phyloP scores from a whole-genome alignment of 805 yeast species.

The Teunomyces aglyptinius region DNA sequence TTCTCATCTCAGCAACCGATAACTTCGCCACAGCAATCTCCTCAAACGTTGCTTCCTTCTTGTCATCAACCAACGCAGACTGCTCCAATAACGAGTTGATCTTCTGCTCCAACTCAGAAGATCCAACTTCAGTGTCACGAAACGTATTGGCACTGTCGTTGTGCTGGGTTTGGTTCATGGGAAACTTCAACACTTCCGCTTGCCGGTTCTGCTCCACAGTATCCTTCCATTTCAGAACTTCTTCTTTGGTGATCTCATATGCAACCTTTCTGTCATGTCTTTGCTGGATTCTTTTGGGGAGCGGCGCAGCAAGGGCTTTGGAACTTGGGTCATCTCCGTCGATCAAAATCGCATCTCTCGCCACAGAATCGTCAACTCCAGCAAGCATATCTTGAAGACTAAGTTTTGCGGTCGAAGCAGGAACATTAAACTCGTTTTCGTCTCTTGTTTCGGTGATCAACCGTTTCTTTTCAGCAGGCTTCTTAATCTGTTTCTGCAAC shows the following conservation, averaged over 20 bases:
- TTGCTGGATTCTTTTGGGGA: constrained; percentile 82
- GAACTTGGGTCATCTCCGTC: constrained; percentile 36
- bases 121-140: neutral
- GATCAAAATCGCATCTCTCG: constrained; percentile 50
- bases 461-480: constrained; percentile 39
- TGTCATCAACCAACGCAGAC: constrained; percentile 69
- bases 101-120: constrained; percentile 63
- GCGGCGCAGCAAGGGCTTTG: constrained; percentile 69
- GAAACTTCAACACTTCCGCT: constrained; percentile 83
- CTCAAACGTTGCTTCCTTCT: constrained; percentile 80
- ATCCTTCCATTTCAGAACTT: constrained; percentile 86
- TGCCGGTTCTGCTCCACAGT: constrained; percentile 73
- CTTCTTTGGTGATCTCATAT: constrained; percentile 81
- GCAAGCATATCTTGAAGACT: constrained; percentile 75
- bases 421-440: constrained; percentile 70
- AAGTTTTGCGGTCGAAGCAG: constrained; percentile 50
- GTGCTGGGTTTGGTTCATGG: constrained; percentile 49
- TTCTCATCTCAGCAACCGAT: constrained; percentile 73
- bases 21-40: constrained; percentile 79
- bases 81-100: constrained; percentile 59
- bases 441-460: constrained; percentile 53
- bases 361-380: constrained; percentile 51
- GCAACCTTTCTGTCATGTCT: constrained; percentile 88
- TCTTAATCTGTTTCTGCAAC: constrained; percentile 36
- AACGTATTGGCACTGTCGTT: constrained; percentile 39